phyloP scores from a whole-genome alignment of 2,329 filamentous ascomycete species.

The Malbranchea zuffiana region DNA sequence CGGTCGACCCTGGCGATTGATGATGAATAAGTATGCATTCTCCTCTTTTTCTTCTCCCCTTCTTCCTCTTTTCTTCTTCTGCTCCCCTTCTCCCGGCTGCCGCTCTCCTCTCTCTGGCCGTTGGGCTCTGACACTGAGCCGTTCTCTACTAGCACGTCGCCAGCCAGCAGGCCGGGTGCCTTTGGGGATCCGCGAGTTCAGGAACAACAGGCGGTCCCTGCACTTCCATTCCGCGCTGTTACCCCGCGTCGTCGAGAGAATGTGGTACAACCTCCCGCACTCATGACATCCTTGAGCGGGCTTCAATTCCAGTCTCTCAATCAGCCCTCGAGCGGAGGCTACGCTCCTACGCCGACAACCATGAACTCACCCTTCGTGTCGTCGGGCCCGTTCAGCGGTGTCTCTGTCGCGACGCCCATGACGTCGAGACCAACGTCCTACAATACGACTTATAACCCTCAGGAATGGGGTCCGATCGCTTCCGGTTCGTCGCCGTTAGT shows the following conservation, averaged over 20 bases:
- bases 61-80: slow-evolving; percentile 3
- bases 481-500: slow-evolving; percentile 10
- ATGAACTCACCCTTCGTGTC: slow-evolving; percentile 29
- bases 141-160: slow-evolving; percentile 8
- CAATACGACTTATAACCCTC: slow-evolving; percentile 39
- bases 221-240: slow-evolving; percentile 21
- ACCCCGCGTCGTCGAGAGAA: slow-evolving; percentile 33
- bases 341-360: slow-evolving; percentile 20
- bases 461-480: slow-evolving; percentile 38
- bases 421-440: slow-evolving; percentile 32
- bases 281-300: slow-evolving; percentile 32
- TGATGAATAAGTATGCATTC: slow-evolving; percentile 14
- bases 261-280: slow-evolving; percentile 32
- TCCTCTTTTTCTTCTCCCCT: slow-evolving; percentile 3
- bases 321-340: slow-evolving; percentile 19
- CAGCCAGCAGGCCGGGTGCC: slow-evolving; percentile 8
- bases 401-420: slow-evolving; percentile 29
- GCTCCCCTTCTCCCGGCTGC: background rate
- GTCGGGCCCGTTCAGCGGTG: slow-evolving; percentile 18
- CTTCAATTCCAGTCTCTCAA: slow-evolving; percentile 28
- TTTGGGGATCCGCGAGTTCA: slow-evolving; percentile 10
- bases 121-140: background rate
- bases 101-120: background rate
- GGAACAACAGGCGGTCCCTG: slow-evolving; percentile 16
- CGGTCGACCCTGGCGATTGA: no score